Conservation (phyloP, 805 yeast genomes). For the Candida maltosa region DNA sequence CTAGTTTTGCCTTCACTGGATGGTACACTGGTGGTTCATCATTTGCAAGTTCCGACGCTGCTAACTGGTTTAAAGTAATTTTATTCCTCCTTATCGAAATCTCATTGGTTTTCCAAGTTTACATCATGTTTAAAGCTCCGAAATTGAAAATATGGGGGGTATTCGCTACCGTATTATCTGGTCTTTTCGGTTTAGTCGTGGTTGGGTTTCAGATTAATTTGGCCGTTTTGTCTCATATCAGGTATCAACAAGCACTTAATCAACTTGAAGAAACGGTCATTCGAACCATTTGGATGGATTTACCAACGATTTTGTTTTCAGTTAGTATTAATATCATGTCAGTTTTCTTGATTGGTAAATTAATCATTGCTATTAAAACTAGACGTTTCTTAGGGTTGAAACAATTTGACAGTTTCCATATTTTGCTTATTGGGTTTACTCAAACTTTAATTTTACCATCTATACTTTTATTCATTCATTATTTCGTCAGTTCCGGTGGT, state of each 20-base stretch:
- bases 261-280: constrained; percentile 1
- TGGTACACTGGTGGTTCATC: constrained; percentile 26
- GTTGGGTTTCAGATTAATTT: constrained; percentile 57
- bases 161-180: constrained; percentile 34
- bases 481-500: constrained; percentile 17
- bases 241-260: constrained; percentile 21
- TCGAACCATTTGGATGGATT: constrained; percentile 37
- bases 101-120: constrained; percentile 70
- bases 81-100: constrained; percentile 59
- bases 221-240: constrained; percentile 26
- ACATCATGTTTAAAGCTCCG: constrained; percentile 64
- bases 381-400: constrained; percentile 75
- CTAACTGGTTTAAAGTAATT: constrained; percentile 58
- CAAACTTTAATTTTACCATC: constrained; percentile 85
- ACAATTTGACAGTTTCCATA: constrained; percentile 81
- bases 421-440: constrained; percentile 72
- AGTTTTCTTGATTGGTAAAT: constrained; percentile 57
- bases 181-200: constrained; percentile 33
- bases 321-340: constrained; percentile 65
- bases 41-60: constrained; percentile 52
- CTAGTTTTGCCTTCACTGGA: constrained; percentile 41
- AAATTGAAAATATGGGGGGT: constrained; percentile 42
- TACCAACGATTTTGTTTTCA: constrained; percentile 63
- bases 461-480: constrained; percentile 50
- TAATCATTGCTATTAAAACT: constrained; percentile 63